Evolutionary conservation across 352 stramenopile genomes (phyloP), one percentile per base, ranked within the genome.

Genomic region (Phytopythium cucurbitacearum): DNA sequence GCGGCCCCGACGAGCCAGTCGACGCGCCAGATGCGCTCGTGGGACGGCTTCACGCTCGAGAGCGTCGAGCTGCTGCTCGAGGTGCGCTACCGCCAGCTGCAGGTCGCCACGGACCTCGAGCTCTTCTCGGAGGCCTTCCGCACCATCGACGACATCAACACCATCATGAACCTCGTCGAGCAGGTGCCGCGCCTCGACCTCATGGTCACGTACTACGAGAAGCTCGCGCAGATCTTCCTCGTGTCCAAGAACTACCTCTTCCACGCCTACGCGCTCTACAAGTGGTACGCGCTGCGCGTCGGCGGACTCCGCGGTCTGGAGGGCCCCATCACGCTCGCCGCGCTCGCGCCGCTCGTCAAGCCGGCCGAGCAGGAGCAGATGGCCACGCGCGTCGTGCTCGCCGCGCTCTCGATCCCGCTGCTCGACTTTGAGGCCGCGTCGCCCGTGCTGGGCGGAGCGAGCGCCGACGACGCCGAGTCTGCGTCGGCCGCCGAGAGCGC

Each of bases 71-170:
- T 97, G 40, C 91, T 99, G 49, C 76, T 99, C 12, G 85, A 98
- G 64, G 98, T 98, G 58, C 89, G 96, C 35, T 99, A 99, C 75
- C 86, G 82, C 51, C 97, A 99, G 69, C 77, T 99, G 21, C 92
- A 99, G 70, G 96, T 97, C 6, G 92, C 96, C 10, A 96, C 89
- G 33, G 67, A 89, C 44, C 76, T 99, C 12, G 92, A 98, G 64
- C 80, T 99, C 36, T 99, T 97, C 76, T 98, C 90, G 3, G 97
- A 99, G 69, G 96, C 92, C 33, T 99, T 99, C 77, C 90, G 96
- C 50, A 99, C 96, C 11, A 97, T 99, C 37, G 97, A 99, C 71
- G 97, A 99, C 74, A 99, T 99, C 69, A 98, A 99, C 82, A 97
- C 88, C 59, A 98, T 99, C 71, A 94, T 99, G 68, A 87, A 80